Evolutionary conservation across 2,329 filamentous ascomycete species (phyloP).

Genomic region (Alternaria brassicae): DNA sequence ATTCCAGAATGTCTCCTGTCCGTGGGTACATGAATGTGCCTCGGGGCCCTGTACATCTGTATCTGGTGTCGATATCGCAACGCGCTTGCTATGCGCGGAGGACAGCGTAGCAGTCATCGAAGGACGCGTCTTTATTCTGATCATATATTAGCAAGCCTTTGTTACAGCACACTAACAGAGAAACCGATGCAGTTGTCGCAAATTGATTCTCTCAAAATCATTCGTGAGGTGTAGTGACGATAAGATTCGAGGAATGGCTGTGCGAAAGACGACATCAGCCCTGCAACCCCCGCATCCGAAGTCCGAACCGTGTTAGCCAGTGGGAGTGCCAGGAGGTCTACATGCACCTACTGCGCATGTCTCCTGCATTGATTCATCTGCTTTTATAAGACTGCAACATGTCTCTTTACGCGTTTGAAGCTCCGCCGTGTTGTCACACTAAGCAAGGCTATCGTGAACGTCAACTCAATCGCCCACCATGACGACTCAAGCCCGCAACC

Average conservation of each 20-base stretch:
- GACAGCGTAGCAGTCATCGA: not conserved
- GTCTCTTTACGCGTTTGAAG: not conserved
- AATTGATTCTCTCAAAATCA: not conserved
- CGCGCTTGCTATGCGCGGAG: not conserved
- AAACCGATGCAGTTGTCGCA: no score
- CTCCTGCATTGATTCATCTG: not conserved
- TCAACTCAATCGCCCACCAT: slow-evolving; percentile 14
- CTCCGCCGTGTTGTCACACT: not conserved
- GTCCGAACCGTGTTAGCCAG: slow-evolving; percentile 23
- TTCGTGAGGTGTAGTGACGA: not conserved
- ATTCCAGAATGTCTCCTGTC: not conserved
- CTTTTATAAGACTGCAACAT: not conserved
- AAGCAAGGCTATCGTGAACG: not conserved
- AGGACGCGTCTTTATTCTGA: not conserved
- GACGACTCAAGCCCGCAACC: slow-evolving; percentile 22
- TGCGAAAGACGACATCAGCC: not conserved
- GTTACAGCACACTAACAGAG: no score
- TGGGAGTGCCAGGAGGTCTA: slow-evolving; percentile 9
- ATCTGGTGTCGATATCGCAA: not conserved
- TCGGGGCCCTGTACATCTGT: not conserved
- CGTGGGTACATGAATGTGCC: not conserved
- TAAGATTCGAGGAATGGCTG: not conserved
- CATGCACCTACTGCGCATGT: not conserved
- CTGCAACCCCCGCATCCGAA: slow-evolving; percentile 26
- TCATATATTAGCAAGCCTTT: no score